Percentiles rank a stretch among this genome's conserved stretches.
phyloP scores from a whole-genome alignment of 164 flowering plant species.

The Chimonanthus praecox region DNA sequence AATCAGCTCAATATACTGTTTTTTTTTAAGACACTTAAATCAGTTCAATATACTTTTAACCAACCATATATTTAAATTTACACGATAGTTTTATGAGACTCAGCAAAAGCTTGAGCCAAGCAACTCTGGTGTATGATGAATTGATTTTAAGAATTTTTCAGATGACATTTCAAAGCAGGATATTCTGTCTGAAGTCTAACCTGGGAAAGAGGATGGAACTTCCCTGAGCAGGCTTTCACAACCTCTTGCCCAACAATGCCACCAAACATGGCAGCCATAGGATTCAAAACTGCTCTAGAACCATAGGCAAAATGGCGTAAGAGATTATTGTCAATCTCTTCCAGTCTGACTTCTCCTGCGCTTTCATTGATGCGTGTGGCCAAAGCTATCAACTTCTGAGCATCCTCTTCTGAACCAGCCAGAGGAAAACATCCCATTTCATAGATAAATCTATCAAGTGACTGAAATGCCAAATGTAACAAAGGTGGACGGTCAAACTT shows the following conservation, averaged over 20 bases:
- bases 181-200: constrained; percentile 23
- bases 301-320: constrained; percentile 72
- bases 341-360: constrained; percentile 45
- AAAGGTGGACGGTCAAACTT: constrained; percentile 81
- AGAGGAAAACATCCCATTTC: constrained; percentile 64
- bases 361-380: constrained; percentile 47
- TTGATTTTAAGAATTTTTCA: no score
- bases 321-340: constrained; percentile 53
- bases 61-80: no score
- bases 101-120: no score
- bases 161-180: neutral
- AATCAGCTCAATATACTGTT: no score
- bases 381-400: constrained; percentile 51
- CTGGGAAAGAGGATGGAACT: constrained; percentile 88
- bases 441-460: constrained; percentile 54
- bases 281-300: constrained; percentile 74
- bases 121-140: no score
- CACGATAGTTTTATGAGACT: no score
- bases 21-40: no score
- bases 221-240: constrained; percentile 92
- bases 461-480: constrained; percentile 78
- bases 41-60: no score
- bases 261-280: constrained; percentile 98
- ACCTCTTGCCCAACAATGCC: constrained; percentile 91
- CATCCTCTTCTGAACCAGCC: constrained; percentile 82